phyloP scores from a whole-genome alignment of 2,329 filamentous ascomycete species.

The Neocatenulostroma microsporum region DNA sequence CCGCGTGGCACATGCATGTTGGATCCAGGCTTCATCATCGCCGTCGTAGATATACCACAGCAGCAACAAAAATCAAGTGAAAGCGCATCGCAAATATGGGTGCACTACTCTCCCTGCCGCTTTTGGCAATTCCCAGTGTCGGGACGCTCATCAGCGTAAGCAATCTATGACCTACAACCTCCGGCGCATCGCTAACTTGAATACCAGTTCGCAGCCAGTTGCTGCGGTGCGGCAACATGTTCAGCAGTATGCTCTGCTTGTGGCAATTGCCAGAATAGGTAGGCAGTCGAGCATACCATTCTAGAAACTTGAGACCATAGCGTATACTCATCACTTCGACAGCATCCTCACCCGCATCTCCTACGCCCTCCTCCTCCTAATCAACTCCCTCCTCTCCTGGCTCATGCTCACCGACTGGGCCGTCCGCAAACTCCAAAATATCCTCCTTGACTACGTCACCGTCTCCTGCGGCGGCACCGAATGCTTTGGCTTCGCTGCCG shows the following conservation, averaged over 20 bases:
- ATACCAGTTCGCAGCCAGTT: constrained; percentile 67
- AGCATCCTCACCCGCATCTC: constrained; percentile 96
- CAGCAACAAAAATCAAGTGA: background rate
- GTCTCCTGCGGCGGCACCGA: constrained; percentile 79
- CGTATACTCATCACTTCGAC: no score
- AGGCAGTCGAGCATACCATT: no score
- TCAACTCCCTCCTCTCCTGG: constrained; percentile 97
- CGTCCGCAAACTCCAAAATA: constrained; percentile 84
- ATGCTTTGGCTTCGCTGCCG: constrained; percentile 92
- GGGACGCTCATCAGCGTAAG: constrained; percentile 81
- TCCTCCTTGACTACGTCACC: constrained; percentile 92
- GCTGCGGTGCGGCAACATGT: constrained; percentile 67
- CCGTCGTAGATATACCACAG: no score
- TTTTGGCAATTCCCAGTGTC: constrained; percentile 79
- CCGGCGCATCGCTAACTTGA: constrained; percentile 9
- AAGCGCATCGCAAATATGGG: constrained; percentile 62
- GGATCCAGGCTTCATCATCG: background rate
- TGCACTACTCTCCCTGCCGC: constrained; percentile 78
- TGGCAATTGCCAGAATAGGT: constrained; percentile 95
- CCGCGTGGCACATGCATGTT: background rate
- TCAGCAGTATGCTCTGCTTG: constrained; percentile 60
- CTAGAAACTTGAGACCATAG: constrained; percentile 56
- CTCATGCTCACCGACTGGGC: constrained; percentile 99
- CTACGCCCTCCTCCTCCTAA: constrained; percentile 70
- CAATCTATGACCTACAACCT: constrained; percentile 16